These are phyloP conservation scores for Delonix regia DNA, from an alignment of 306 rosid genomes.

Conservation along the genomic window DNA sequence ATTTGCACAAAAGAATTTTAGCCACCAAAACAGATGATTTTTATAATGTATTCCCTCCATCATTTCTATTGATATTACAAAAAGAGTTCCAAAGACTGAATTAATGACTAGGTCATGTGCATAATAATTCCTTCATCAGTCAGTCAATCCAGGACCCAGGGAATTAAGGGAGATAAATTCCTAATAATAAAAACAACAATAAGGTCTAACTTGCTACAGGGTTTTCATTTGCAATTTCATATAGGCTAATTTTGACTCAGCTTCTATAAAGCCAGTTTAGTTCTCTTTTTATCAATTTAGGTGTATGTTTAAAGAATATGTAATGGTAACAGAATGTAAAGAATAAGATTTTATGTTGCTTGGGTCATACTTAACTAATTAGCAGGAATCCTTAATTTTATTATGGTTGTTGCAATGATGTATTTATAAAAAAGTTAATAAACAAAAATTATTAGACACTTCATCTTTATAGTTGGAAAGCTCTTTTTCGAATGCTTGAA, in stretches of 20 bases:
- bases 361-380: background rate
- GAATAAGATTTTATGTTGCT: background rate
- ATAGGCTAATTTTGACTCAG: background rate
- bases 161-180: slow-evolving; percentile 11
- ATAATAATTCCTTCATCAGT: slow-evolving; percentile 19
- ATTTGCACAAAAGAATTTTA: background rate
- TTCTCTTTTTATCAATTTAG: background rate
- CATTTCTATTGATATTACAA: background rate
- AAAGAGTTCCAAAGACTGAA: slow-evolving; percentile 1
- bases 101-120: background rate
- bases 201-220: background rate
- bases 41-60: background rate
- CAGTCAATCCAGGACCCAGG: slow-evolving; percentile 22
- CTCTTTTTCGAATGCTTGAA: background rate
- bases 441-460: background rate
- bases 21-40: slow-evolving; percentile 20
- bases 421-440: background rate
- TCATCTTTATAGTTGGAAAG: background rate
- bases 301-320: background rate
- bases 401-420: background rate
- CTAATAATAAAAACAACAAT: background rate
- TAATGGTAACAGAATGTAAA: background rate
- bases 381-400: background rate
- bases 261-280: background rate
- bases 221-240: background rate